Conservation (phyloP, 2,329 filamentous ascomycete genomes). For the Torrubiella hemipterigena region DNA sequence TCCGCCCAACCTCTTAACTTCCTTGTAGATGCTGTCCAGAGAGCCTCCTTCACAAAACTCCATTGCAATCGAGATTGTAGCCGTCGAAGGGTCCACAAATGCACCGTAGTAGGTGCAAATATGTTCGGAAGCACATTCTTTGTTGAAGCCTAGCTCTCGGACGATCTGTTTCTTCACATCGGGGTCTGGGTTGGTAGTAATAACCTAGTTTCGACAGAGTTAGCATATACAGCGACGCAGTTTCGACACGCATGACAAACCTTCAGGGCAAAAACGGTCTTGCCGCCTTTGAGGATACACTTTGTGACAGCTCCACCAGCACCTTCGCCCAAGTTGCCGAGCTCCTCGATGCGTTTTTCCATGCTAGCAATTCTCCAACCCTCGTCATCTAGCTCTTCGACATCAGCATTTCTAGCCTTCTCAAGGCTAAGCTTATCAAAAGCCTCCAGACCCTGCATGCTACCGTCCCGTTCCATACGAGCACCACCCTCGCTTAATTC, state of each 20-base stretch:
- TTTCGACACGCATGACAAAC: slow-evolving; percentile 33
- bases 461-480: slow-evolving; percentile 73
- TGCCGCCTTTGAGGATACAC: slow-evolving; percentile 79
- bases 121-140: slow-evolving; percentile 87
- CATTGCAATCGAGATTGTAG: slow-evolving; percentile 97
- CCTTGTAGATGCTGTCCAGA: slow-evolving; percentile 91
- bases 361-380: slow-evolving; percentile 89
- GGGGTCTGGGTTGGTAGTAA: slow-evolving; percentile 94
- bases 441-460: slow-evolving; percentile 62
- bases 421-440: slow-evolving; percentile 75
- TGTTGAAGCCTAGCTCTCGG: slow-evolving; percentile 94
- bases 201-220: slow-evolving; percentile 50
- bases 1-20: slow-evolving; percentile 90
- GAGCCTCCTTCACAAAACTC: slow-evolving; percentile 97
- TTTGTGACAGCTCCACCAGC: slow-evolving; percentile 91
- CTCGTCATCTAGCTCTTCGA: slow-evolving; percentile 89
- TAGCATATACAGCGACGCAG: slow-evolving; percentile 9
- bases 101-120: slow-evolving; percentile 97
- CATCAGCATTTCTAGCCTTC: slow-evolving; percentile 72
- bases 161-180: slow-evolving; percentile 98
- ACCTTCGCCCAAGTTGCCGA: slow-evolving; percentile 85
- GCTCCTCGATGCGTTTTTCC: slow-evolving; percentile 75
- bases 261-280: slow-evolving; percentile 93
- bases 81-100: slow-evolving; percentile 90
- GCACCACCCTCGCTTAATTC: slow-evolving; percentile 64